Evolutionary conservation across 768 basidiomycete genomes (phyloP).

Genomic region (Tricholoma saponaceum): DNA sequence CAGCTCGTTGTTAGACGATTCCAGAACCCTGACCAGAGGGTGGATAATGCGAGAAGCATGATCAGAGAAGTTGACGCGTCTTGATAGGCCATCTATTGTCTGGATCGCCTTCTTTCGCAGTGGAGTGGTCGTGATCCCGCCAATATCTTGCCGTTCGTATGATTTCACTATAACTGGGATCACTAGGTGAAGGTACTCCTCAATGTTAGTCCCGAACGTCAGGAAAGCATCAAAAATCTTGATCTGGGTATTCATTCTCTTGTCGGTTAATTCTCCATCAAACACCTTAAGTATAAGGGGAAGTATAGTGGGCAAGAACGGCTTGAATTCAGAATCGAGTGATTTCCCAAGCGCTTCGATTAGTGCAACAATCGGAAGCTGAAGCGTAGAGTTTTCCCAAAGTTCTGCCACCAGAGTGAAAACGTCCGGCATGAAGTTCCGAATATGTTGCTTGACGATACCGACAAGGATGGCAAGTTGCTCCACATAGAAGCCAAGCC

Average conservation of each 20-base stretch:
- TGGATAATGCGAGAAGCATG: conserved; percentile 97
- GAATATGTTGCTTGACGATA: conserved; percentile 96
- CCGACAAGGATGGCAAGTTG: conserved; percentile 93
- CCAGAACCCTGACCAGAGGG: conserved; percentile 85
- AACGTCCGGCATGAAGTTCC: conserved; percentile 84
- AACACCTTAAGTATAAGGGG: conserved; percentile 89
- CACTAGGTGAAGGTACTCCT: conserved; percentile 96
- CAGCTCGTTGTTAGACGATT: conserved; percentile 70
- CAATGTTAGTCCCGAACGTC: conserved; percentile 94
- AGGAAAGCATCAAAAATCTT: conserved; percentile 94
- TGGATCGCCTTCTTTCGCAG: conserved; percentile 88
- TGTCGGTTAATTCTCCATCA: conserved; percentile 82
- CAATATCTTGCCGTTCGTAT: conserved; percentile 74
- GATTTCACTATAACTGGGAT: conserved; percentile 92
- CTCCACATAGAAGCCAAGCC: conserved; percentile 88
- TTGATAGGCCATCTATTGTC: conserved; percentile 86
- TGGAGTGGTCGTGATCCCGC: conserved; percentile 53
- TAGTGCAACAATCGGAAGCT: conserved; percentile 87
- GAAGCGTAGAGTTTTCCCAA: conserved; percentile 82
- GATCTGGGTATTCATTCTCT: conserved; percentile 72
- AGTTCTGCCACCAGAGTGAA: conserved; percentile 85
- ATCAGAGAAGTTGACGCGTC: conserved; percentile 95
- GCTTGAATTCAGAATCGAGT: conserved; percentile 95
- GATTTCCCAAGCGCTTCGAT: conserved; percentile 92
- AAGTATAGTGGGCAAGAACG: conserved; percentile 86